Base-by-base conservation (phyloP, 2,329 filamentous ascomycete species). In the Fusarium virguliforme region DNA sequence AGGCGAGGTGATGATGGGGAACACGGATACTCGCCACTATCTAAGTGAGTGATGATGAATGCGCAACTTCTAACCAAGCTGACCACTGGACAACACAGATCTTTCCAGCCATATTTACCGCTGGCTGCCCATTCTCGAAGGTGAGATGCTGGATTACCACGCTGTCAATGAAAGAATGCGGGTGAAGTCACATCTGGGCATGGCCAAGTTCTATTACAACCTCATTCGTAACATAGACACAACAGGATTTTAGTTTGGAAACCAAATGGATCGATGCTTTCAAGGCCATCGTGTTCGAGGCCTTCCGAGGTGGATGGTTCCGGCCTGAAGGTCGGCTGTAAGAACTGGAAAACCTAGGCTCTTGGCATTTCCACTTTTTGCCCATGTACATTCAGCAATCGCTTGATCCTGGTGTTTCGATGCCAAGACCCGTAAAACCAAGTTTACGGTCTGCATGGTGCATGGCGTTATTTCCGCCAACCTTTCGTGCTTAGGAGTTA, bases 161-260 rank as follows among this genome's bases (percentile, higher is more conserved):
- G 84, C 83, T 0, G 79, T 83, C 0, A 77, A 85, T 58, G 83
- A 85, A 72, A 78, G 79, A 48, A 62, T 82, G 1, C 80, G 78
- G 26, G 79, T 84, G 26, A 64, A 74, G 24, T 78, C 76, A 4
- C 83, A 85, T 64, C 77, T 83, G 58, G 79, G 80, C 18, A 78
- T 79, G 34, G 80, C 84, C 32, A 77, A 81, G 67, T 85, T 85
- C 74, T 85, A 83, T 71, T 83, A 82, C 30, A 67, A 80, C 54
- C 80, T 85, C 32, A 75, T 85, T 35, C 79, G 83, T 55, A 85
- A 85, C 65, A 81, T 85, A 75, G 83, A 85, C 35, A 78, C 79
- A 34, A 80, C 81, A 2, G 74, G 80, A 3, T 68, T 79, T 28
- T 70, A 18, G 18, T 18, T 18, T 18, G 18, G 18, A 18, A 18